A percentile compares a stretch with the other conserved stretches of the same genome.
These are phyloP conservation scores for Pluteus cervinus DNA, from an alignment of 768 basidiomycete genomes.

Conservation along the genomic window DNA sequence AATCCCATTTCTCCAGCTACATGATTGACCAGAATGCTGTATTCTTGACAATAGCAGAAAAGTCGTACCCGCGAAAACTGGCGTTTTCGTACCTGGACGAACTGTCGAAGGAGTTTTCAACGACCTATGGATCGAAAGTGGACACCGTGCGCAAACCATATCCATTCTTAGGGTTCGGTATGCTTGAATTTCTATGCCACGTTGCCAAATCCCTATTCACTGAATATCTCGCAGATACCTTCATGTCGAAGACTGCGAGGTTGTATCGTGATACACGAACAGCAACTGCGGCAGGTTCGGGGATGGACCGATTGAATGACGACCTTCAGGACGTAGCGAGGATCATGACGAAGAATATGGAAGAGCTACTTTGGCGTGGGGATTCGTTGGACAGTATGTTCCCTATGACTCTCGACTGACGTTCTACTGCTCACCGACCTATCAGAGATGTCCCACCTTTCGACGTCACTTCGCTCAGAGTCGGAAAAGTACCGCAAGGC, in stretches of 20 bases:
- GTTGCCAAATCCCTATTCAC: not conserved
- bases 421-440: not conserved
- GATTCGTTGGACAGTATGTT: slow-evolving; percentile 90
- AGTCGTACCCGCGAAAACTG: slow-evolving; percentile 94
- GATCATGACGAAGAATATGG: slow-evolving; percentile 99
- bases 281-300: slow-evolving; percentile 62
- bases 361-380: slow-evolving; percentile 96
- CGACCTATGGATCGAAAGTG: slow-evolving; percentile 89
- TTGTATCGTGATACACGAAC: slow-evolving; percentile 93
- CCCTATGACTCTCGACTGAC: not conserved
- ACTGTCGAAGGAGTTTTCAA: slow-evolving; percentile 91
- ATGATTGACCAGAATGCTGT: slow-evolving; percentile 92
- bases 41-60: slow-evolving; percentile 92
- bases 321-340: slow-evolving; percentile 96
- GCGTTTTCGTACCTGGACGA: slow-evolving; percentile 98
- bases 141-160: slow-evolving; percentile 94
- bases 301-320: slow-evolving; percentile 86
- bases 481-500: slow-evolving; percentile 97
- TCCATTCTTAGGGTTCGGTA: slow-evolving; percentile 97
- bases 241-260: slow-evolving; percentile 96
- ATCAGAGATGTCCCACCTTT: slow-evolving; percentile 94
- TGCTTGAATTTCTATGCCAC: slow-evolving; percentile 21
- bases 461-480: slow-evolving; percentile 89
- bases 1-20: slow-evolving; percentile 59
- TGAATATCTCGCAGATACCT: slow-evolving; percentile 64